Evolutionary conservation across 1,139 yeast genomes (phyloP).

Genomic region (Candida sp.): DNA sequence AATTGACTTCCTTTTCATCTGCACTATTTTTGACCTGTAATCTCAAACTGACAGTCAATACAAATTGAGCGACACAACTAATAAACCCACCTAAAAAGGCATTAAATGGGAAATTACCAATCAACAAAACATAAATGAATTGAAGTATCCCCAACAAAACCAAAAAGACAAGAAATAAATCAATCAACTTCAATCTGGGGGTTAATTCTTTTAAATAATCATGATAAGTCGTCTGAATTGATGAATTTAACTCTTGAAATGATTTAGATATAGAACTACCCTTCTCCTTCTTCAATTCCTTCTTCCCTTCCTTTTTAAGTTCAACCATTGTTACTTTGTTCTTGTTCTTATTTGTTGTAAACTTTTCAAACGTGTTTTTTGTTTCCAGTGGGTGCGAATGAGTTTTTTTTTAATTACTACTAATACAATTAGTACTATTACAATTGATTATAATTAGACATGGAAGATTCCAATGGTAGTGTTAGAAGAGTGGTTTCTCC

Average conservation of each 20-base stretch:
- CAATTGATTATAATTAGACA: constrained; percentile 2
- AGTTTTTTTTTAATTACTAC: too few relatives aligned
- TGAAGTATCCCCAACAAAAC: constrained; percentile 76
- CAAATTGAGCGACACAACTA: constrained; percentile 94
- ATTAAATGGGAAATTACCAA: constrained; percentile 94
- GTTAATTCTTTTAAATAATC: constrained; percentile 43
- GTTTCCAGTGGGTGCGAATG: too few relatives aligned
- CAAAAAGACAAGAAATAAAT: constrained; percentile 69
- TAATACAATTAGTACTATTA: too few relatives aligned
- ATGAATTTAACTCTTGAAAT: constrained; percentile 42
- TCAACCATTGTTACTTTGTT: neutral
- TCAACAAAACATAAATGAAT: constrained; percentile 68
- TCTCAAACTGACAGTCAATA: constrained; percentile 75
- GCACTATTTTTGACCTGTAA: constrained; percentile 47
- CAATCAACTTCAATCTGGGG: constrained; percentile 64
- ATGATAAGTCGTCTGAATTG: constrained; percentile 44
- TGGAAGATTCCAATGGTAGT: neutral
- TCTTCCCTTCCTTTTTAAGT: constrained; percentile 1
- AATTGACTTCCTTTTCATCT: constrained; percentile 7
- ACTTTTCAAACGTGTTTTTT: too few relatives aligned
- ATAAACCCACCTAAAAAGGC: constrained; percentile 94
- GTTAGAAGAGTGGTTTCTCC: constrained; percentile 28
- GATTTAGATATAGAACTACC: constrained; percentile 9
- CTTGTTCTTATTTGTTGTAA: too few relatives aligned
- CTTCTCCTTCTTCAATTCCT: constrained; percentile 3